phyloP scores from a whole-genome alignment of 331 rosid species.

The Cydonia oblonga region DNA sequence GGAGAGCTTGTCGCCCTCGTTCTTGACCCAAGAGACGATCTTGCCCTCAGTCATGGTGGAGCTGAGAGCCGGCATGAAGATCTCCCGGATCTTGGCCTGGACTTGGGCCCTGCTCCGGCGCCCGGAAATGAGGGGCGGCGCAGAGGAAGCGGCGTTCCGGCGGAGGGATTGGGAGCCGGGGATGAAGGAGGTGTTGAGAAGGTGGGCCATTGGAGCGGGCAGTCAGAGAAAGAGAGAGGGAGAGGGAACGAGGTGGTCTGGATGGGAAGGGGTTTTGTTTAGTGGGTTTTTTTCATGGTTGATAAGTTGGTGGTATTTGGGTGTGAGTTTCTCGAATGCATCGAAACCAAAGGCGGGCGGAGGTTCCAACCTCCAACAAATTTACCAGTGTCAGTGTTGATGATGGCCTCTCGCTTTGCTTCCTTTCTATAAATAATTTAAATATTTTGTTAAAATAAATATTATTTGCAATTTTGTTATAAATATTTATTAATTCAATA shows the following conservation, averaged over 20 bases:
- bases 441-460: too few relatives aligned
- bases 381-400: conserved; percentile 15
- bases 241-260: not conserved
- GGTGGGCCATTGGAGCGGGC: conserved; percentile 48
- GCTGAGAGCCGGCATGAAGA: conserved; percentile 92
- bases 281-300: not conserved
- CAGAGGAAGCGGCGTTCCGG: conserved; percentile 8
- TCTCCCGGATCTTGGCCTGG: conserved; percentile 82
- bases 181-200: conserved; percentile 53
- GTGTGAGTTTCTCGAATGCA: conserved; percentile 34
- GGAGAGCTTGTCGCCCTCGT: conserved; percentile 83
- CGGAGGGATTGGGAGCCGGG: conserved; percentile 38
- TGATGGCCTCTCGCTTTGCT: not conserved
- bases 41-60: conserved; percentile 93
- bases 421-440: not conserved
- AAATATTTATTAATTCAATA: too few relatives aligned
- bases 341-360: conserved; percentile 62
- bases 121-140: not conserved
- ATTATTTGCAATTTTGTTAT: too few relatives aligned
- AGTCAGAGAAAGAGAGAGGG: not conserved
- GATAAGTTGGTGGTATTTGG: not conserved
- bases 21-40: conserved; percentile 15
- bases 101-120: conserved; percentile 16
- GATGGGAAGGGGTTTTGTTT: not conserved
- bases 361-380: conserved; percentile 41